phyloP scores from a whole-genome alignment of 2,329 filamentous ascomycete species.

The Fusarium lyarnte region DNA sequence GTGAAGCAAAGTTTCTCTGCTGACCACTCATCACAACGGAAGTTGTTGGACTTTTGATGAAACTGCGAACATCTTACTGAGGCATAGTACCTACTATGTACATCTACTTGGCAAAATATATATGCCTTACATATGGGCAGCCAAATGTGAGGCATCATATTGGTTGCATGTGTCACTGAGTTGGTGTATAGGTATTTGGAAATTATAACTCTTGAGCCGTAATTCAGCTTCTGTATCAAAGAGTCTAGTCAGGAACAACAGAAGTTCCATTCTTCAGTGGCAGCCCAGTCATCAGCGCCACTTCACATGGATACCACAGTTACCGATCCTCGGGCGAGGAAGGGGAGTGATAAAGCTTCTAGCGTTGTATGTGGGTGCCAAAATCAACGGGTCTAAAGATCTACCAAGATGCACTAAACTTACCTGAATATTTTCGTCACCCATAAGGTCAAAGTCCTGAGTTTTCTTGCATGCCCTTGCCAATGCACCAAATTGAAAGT shows the following conservation, averaged over 20 bases:
- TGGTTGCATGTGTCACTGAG: background rate
- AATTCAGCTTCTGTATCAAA: background rate
- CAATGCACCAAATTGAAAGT: background rate
- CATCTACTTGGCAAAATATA: background rate
- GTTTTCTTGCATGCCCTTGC: background rate
- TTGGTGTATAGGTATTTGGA: background rate
- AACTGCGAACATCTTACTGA: background rate
- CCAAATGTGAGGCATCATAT: background rate
- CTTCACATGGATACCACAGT: background rate
- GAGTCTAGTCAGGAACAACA: conserved; percentile 6
- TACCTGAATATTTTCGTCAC: background rate
- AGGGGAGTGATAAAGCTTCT: background rate
- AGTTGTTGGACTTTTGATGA: background rate
- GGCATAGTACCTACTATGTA: no score
- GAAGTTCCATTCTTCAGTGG: background rate
- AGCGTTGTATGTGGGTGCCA: background rate
- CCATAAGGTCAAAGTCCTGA: background rate
- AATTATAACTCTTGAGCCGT: background rate
- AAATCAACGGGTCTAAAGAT: background rate
- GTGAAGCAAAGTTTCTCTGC: background rate
- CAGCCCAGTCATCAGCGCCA: background rate
- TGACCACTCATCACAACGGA: background rate
- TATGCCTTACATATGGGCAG: background rate
- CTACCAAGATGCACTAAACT: background rate
- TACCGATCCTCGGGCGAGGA: background rate